Evolutionary conservation across 257 asterid species (phyloP).

Genomic region (Solanum sitiens): DNA sequence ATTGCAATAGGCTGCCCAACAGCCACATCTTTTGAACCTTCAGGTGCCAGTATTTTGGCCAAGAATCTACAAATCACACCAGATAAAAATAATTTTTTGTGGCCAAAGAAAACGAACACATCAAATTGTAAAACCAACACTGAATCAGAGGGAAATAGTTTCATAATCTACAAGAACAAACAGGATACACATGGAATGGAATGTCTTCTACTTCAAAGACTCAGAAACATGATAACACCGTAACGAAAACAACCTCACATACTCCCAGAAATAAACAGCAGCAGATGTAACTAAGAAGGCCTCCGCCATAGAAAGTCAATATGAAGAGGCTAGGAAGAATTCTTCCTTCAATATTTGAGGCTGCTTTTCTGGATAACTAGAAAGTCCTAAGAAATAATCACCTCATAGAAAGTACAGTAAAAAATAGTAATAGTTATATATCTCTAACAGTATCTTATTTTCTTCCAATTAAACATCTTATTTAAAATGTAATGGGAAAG

Average conservation of each 20-base stretch:
- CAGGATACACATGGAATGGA: neutral
- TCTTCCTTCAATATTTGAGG: neutral
- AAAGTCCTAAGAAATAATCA: neutral
- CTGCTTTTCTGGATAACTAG: neutral
- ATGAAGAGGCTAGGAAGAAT: neutral
- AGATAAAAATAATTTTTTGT: neutral
- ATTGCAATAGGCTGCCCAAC: conserved; percentile 94
- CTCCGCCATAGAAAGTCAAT: neutral
- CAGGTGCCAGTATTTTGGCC: conserved; percentile 91
- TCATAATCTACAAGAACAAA: neutral
- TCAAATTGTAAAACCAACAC: neutral
- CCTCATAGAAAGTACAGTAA: neutral
- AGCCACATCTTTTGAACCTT: conserved; percentile 87
- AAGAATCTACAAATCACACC: conserved; percentile 41
- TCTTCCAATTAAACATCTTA: conserved; percentile 6
- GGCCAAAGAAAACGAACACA: neutral
- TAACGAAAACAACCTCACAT: neutral
- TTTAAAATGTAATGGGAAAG: neutral
- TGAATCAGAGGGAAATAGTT: neutral
- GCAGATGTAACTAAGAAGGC: neutral
- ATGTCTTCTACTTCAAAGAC: neutral
- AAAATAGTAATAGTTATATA: neutral
- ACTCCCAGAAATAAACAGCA: neutral
- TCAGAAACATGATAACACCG: neutral
- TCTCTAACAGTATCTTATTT: neutral